Evolutionary conservation across 768 basidiomycete genomes (phyloP).

Genomic region (Auricularia sp.): DNA sequence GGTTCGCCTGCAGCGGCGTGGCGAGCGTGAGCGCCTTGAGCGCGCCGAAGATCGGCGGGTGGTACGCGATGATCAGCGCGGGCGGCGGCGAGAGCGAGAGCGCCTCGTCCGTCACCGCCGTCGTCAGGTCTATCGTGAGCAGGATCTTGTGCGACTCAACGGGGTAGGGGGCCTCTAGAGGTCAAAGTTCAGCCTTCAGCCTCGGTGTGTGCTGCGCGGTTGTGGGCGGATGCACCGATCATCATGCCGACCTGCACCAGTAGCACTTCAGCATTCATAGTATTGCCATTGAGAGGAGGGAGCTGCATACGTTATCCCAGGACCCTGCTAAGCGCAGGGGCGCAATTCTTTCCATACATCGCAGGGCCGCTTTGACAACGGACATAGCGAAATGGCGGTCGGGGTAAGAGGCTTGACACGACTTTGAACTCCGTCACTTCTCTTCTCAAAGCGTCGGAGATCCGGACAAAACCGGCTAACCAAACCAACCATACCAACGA

Average conservation of each 20-base stretch:
- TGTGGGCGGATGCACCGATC: slow-evolving; percentile 38
- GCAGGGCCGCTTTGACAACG: slow-evolving; percentile 43
- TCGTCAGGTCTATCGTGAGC: slow-evolving; percentile 46
- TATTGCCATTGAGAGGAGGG: background rate
- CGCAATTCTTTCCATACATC: slow-evolving; percentile 74
- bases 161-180: slow-evolving; percentile 25
- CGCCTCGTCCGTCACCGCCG: slow-evolving; percentile 61
- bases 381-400: slow-evolving; percentile 8
- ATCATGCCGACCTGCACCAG: slow-evolving; percentile 54
- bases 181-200: background rate
- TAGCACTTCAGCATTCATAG: too few relatives aligned
- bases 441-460: too few relatives aligned
- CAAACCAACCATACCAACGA: too few relatives aligned
- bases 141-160: slow-evolving; percentile 24
- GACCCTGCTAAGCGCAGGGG: slow-evolving; percentile 76
- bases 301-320: slow-evolving; percentile 82
- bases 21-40: slow-evolving; percentile 66
- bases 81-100: slow-evolving; percentile 37
- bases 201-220: background rate
- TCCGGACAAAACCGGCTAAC: too few relatives aligned
- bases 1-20: slow-evolving; percentile 67
- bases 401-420: background rate
- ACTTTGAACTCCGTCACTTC: background rate
- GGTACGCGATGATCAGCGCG: slow-evolving; percentile 70
- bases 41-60: slow-evolving; percentile 73